These are phyloP conservation scores for Colletotrichum eleusines DNA, from an alignment of 2,329 filamentous ascomycete genomes.

Conservation along the genomic window DNA sequence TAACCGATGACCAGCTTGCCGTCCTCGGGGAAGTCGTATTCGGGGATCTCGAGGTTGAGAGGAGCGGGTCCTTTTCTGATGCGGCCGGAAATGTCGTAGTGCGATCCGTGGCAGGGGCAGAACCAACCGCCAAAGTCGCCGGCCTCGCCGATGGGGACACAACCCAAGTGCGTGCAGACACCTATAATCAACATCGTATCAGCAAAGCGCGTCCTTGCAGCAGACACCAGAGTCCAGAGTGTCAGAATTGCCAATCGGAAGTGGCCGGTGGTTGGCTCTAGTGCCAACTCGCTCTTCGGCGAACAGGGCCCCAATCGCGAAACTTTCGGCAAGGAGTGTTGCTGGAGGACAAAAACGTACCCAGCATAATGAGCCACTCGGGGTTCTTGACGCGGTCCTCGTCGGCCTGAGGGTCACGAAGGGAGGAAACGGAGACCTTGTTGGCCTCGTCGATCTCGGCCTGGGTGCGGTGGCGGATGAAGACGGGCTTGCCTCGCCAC, in stretches of 20 bases:
- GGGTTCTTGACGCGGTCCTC: conserved; percentile 96
- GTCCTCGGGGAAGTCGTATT: conserved; percentile 93
- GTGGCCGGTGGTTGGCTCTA: neutral
- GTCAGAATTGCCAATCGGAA: neutral
- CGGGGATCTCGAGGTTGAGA: conserved; percentile 95
- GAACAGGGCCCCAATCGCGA: neutral
- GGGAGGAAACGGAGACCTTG: conserved; percentile 81
- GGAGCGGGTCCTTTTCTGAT: conserved; percentile 97
- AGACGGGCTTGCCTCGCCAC: conserved; percentile 99
- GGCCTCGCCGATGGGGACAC: conserved; percentile 98
- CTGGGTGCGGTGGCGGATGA: conserved; percentile 97
- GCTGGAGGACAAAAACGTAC: conserved; percentile 61
- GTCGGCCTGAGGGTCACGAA: conserved; percentile 93
- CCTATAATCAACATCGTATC: conserved; percentile 61
- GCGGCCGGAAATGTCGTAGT: conserved; percentile 99
- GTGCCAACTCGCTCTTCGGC: neutral
- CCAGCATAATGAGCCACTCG: conserved; percentile 99
- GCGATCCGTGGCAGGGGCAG: conserved; percentile 99
- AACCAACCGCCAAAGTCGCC: conserved; percentile 99
- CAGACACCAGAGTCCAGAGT: neutral
- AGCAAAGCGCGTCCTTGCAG: conserved; percentile 40
- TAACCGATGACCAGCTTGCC: conserved; percentile 94
- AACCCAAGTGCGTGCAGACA: conserved; percentile 99
- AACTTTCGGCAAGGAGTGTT: neutral
- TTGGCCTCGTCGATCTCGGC: conserved; percentile 96